Percentiles rank a stretch among this genome's conserved stretches.
Evolutionary conservation across 2,329 filamentous ascomycete species (phyloP).

Genomic region (Didymella sp.): DNA sequence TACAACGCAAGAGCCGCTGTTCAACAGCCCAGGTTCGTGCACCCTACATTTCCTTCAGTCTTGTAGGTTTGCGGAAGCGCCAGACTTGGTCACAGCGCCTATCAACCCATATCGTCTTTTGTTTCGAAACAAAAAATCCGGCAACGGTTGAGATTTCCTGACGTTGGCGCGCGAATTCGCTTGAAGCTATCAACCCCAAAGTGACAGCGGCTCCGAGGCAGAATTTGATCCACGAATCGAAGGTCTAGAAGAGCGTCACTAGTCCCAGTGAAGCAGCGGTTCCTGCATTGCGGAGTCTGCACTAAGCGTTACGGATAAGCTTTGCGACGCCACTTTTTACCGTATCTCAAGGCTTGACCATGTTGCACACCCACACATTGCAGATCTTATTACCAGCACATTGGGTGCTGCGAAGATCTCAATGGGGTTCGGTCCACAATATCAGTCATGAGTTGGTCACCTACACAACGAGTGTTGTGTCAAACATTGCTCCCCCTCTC

Average conservation of each 20-base stretch:
- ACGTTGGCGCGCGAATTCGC: background rate
- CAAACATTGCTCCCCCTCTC: background rate
- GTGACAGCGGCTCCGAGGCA: background rate
- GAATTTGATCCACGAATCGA: constrained; percentile 6
- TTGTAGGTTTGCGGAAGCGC: background rate
- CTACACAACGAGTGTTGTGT: background rate
- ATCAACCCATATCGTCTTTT: background rate
- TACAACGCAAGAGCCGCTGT: too few species aligned
- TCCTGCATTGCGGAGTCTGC: background rate
- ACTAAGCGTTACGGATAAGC: constrained; percentile 7
- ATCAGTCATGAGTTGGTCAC: too few species aligned
- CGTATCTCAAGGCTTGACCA: constrained; percentile 4
- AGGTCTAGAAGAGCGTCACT: background rate
- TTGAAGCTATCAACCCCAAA: background rate
- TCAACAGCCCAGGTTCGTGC: too few species aligned
- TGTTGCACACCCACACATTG: background rate
- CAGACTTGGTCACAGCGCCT: background rate
- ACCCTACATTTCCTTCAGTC: too few species aligned
- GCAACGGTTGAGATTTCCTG: background rate
- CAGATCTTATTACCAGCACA: constrained; percentile 4
- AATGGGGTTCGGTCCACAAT: background rate
- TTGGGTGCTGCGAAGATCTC: background rate
- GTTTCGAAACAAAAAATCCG: background rate
- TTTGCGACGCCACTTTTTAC: constrained; percentile 11
- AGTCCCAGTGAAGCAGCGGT: background rate